These are phyloP conservation scores for Silene vulgaris DNA, from an alignment of 179 eudicot genomes.

Conservation along the genomic window DNA sequence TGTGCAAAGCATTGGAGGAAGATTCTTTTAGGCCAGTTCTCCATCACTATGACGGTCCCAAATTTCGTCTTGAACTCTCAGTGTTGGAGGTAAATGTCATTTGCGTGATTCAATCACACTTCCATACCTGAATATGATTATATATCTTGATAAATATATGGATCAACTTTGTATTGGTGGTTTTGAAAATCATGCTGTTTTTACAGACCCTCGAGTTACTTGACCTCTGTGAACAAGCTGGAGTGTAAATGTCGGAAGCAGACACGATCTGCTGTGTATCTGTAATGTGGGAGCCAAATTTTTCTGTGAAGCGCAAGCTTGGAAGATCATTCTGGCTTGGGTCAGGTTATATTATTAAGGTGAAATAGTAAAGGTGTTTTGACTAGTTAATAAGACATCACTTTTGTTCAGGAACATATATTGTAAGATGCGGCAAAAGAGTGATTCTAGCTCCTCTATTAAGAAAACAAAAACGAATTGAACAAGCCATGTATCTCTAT, in stretches of 20 bases:
- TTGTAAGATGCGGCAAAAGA: constrained; percentile 25
- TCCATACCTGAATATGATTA: background rate
- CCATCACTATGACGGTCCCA: constrained; percentile 97
- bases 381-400: constrained; percentile 27
- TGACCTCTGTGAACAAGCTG: constrained; percentile 87
- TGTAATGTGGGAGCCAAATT: constrained; percentile 30
- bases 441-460: background rate
- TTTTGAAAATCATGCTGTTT: constrained; percentile 14
- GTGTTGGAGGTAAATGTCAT: constrained; percentile 68
- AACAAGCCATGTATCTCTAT: constrained; percentile 1
- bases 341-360: constrained; percentile 15
- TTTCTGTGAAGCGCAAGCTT: constrained; percentile 65
- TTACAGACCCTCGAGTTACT: constrained; percentile 76
- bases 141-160: background rate
- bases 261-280: constrained; percentile 21
- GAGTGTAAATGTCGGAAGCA: constrained; percentile 35
- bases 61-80: constrained; percentile 89
- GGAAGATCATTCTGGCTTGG: constrained; percentile 49
- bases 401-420: constrained; percentile 16
- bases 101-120: background rate
- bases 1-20: constrained; percentile 88
- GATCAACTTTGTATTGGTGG: background rate
- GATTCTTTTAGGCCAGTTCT: constrained; percentile 92
- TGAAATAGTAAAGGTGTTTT: constrained; percentile 31
- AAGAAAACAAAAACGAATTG: background rate